These are phyloP conservation scores for Xylariomycetidae sp. DNA, from an alignment of 2,329 filamentous ascomycete species.

Conservation along the genomic window DNA sequence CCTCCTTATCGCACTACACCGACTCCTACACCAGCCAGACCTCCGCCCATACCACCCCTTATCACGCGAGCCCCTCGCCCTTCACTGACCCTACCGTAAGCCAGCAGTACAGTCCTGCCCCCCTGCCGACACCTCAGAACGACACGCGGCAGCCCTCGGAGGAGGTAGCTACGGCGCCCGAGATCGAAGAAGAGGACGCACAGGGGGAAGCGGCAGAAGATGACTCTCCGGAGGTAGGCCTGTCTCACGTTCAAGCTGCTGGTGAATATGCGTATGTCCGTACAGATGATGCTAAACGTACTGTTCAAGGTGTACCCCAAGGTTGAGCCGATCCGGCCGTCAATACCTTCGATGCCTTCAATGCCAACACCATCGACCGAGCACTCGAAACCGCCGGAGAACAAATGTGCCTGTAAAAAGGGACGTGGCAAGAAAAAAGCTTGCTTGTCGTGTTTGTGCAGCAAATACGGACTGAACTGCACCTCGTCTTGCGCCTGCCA, in stretches of 20 bases:
- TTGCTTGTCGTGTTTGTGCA: constrained; percentile 27
- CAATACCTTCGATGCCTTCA: constrained; percentile 15
- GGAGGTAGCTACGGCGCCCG: constrained; percentile 15
- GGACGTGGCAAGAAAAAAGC: constrained; percentile 29
- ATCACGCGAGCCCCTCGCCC: constrained; percentile 19
- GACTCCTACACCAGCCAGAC: constrained; percentile 25
- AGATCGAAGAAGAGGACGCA: constrained; percentile 26
- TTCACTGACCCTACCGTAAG: constrained; percentile 24
- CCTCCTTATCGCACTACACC: constrained; percentile 20
- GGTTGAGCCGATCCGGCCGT: constrained; percentile 17
- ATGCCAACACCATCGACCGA: constrained; percentile 22
- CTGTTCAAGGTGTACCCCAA: constrained; percentile 20
- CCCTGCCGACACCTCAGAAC: constrained; percentile 19
- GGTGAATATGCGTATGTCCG: too few relatives aligned
- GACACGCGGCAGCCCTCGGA: constrained; percentile 20
- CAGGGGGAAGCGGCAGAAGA: constrained; percentile 27
- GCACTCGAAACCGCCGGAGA: constrained; percentile 18
- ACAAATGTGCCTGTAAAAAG: constrained; percentile 27
- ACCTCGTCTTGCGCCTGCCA: constrained; percentile 23
- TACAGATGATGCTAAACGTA: too few relatives aligned
- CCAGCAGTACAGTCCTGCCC: constrained; percentile 22
- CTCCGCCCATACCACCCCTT: constrained; percentile 19
- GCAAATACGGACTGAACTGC: constrained; percentile 25
- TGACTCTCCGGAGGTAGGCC: constrained; percentile 27
- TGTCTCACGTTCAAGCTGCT: too few relatives aligned